Evolutionary conservation across 1,139 yeast species (phyloP).

Genomic region (Scheffersomyces stambukii): DNA sequence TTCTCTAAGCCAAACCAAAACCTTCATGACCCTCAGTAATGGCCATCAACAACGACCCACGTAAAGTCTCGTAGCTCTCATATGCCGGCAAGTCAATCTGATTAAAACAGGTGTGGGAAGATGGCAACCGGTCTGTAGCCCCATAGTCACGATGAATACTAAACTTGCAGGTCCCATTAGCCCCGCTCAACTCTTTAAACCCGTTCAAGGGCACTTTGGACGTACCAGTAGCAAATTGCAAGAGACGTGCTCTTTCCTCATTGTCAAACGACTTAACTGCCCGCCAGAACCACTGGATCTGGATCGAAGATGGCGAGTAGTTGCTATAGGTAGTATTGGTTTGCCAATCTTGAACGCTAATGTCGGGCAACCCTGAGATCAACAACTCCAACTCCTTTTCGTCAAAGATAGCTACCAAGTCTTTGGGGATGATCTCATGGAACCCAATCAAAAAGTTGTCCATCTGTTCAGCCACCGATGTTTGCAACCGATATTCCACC

Average conservation of each 20-base stretch:
- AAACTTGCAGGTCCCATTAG: slow-evolving; percentile 82
- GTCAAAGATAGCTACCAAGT: slow-evolving; percentile 81
- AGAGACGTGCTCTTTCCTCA: slow-evolving; percentile 88
- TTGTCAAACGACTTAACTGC: slow-evolving; percentile 92
- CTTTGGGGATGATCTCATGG: slow-evolving; percentile 89
- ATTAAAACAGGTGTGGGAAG: slow-evolving; percentile 95
- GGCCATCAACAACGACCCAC: slow-evolving; percentile 79
- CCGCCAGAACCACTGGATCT: slow-evolving; percentile 97
- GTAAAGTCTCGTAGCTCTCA: slow-evolving; percentile 78
- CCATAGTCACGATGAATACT: slow-evolving; percentile 91
- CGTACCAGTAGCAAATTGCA: slow-evolving; percentile 97
- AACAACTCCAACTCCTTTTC: slow-evolving; percentile 93
- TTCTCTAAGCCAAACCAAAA: slow-evolving; percentile 68
- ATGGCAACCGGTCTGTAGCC: slow-evolving; percentile 79
- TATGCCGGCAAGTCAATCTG: slow-evolving; percentile 94
- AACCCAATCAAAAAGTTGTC: slow-evolving; percentile 83
- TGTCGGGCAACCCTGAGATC: slow-evolving; percentile 93
- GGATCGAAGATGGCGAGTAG: slow-evolving; percentile 80
- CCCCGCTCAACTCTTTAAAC: slow-evolving; percentile 85
- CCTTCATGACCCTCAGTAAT: slow-evolving; percentile 96
- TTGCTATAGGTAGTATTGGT: slow-evolving; percentile 78
- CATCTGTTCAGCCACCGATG: slow-evolving; percentile 85
- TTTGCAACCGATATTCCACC: slow-evolving; percentile 81
- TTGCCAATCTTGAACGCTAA: slow-evolving; percentile 95
- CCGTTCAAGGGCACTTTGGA: slow-evolving; percentile 95